Percentiles rank a stretch among this genome's conserved stretches.
Evolutionary conservation across 2,329 filamentous ascomycete species (phyloP).

Genomic region (Fusarium acutatum): DNA sequence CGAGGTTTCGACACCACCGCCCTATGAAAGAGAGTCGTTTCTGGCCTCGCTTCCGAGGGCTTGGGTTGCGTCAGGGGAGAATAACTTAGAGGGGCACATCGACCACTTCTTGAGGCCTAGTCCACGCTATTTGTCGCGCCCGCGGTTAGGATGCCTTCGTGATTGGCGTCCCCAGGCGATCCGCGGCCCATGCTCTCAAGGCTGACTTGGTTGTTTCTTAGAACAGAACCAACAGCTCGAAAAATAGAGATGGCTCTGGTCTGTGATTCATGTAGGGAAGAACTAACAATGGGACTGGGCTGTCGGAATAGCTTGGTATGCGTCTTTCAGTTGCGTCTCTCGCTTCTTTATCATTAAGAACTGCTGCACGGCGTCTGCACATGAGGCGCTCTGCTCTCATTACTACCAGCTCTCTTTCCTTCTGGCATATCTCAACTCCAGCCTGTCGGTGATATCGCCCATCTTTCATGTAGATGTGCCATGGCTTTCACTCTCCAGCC

Average conservation of each 20-base stretch:
- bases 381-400: conserved; percentile 17
- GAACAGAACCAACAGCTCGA: conserved; percentile 33
- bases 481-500: conserved; percentile 33
- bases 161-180: conserved; percentile 40
- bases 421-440: background rate
- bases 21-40: conserved; percentile 15
- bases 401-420: conserved; percentile 13
- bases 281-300: conserved; percentile 25
- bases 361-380: conserved; percentile 32
- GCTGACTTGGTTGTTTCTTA: conserved; percentile 30
- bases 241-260: background rate
- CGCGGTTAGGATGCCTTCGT: conserved; percentile 38
- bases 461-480: conserved; percentile 33
- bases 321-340: conserved; percentile 8
- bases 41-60: conserved; percentile 31
- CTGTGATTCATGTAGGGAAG: conserved; percentile 18
- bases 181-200: conserved; percentile 18
- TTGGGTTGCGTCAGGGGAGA: conserved; percentile 25
- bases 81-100: background rate
- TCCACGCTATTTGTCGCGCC: conserved; percentile 32
- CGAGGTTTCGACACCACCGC: background rate
- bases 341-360: conserved; percentile 35
- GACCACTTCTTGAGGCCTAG: conserved; percentile 8
- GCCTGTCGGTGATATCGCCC: background rate
- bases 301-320: conserved; percentile 6